Evolutionary conservation across 2,329 filamentous ascomycete species (phyloP).

Genomic region (Trichoderma pleuroti): DNA sequence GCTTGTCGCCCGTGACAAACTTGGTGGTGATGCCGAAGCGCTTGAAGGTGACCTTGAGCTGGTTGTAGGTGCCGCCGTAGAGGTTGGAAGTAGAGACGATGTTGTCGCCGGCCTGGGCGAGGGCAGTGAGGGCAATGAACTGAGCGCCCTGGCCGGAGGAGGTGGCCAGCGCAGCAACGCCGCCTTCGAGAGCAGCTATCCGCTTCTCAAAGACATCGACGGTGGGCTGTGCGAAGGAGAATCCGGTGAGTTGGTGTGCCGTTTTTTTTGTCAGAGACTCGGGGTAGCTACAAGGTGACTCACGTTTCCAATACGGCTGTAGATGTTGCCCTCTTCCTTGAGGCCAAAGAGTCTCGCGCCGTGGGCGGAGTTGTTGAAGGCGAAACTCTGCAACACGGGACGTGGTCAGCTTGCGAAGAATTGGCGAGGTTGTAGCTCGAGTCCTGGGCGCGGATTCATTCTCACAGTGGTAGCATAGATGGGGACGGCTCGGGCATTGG

Average conservation of each 20-base stretch:
- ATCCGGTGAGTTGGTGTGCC: not conserved
- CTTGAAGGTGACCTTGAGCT: slow-evolving; percentile 87
- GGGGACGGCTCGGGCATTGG: slow-evolving; percentile 85
- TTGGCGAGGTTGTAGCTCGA: not conserved
- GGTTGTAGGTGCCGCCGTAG: slow-evolving; percentile 96
- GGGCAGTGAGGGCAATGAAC: slow-evolving; percentile 80
- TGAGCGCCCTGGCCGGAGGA: slow-evolving; percentile 87
- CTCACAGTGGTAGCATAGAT: slow-evolving; percentile 85
- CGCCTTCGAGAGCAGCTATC: slow-evolving; percentile 91
- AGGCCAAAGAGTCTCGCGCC: slow-evolving; percentile 93
- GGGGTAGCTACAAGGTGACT: slow-evolving; percentile 29
- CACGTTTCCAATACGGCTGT: slow-evolving; percentile 94
- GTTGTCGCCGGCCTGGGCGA: slow-evolving; percentile 88
- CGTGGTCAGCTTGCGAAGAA: not conserved
- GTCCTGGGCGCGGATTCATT: not conserved
- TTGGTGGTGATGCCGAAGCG: slow-evolving; percentile 85
- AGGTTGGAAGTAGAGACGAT: slow-evolving; percentile 87
- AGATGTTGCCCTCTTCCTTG: slow-evolving; percentile 97
- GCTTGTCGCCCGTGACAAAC: slow-evolving; percentile 77
- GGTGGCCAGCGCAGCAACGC: slow-evolving; percentile 78
- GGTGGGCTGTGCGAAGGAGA: slow-evolving; percentile 61
- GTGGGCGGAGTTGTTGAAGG: slow-evolving; percentile 94
- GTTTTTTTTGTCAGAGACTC: not conserved
- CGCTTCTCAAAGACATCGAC: slow-evolving; percentile 96
- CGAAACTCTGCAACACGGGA: slow-evolving; percentile 62